Percentiles rank a stretch among this genome's conserved stretches.
These are phyloP conservation scores for Talaromyces sp. DNA, from an alignment of 2,329 filamentous ascomycete species.

Conservation along the genomic window DNA sequence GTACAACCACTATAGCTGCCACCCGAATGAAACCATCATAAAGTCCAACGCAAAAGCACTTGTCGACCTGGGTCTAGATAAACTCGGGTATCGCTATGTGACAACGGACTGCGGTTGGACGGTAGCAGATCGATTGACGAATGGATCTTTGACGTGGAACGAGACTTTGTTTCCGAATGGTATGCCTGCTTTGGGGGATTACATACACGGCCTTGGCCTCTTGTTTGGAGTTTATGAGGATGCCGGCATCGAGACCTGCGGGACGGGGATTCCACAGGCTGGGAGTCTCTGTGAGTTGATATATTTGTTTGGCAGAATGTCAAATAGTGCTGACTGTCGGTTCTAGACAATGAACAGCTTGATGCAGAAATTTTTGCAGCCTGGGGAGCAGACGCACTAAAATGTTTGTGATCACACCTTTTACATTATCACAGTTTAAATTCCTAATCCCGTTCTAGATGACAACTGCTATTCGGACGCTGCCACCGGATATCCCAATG, in stretches of 20 bases:
- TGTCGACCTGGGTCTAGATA: constrained; percentile 47
- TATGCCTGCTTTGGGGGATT: constrained; percentile 38
- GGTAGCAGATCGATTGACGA: constrained; percentile 27
- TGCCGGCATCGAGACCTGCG: constrained; percentile 42
- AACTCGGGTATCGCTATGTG: constrained; percentile 53
- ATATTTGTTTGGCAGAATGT: constrained; percentile 36
- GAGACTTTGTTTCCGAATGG: constrained; percentile 40
- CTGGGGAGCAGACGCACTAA: constrained; percentile 47
- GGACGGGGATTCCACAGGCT: constrained; percentile 37
- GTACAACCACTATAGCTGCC: constrained; percentile 55
- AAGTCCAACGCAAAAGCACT: constrained; percentile 51
- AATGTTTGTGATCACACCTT: constrained; percentile 40
- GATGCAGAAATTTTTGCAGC: constrained; percentile 36
- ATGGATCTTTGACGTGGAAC: constrained; percentile 41
- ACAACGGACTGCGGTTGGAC: constrained; percentile 59
- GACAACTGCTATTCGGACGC: constrained; percentile 49
- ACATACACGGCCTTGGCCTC: constrained; percentile 37
- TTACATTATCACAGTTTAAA: background rate
- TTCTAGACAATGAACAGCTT: constrained; percentile 40
- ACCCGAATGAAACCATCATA: constrained; percentile 46
- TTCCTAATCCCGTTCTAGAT: constrained; percentile 24
- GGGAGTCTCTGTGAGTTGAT: constrained; percentile 30
- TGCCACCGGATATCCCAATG: constrained; percentile 36
- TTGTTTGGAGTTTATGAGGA: constrained; percentile 45
- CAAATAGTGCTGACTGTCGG: constrained; percentile 41